Conservation (phyloP, 164 flowering plant species). For the Nymphaea colorata region DNA sequence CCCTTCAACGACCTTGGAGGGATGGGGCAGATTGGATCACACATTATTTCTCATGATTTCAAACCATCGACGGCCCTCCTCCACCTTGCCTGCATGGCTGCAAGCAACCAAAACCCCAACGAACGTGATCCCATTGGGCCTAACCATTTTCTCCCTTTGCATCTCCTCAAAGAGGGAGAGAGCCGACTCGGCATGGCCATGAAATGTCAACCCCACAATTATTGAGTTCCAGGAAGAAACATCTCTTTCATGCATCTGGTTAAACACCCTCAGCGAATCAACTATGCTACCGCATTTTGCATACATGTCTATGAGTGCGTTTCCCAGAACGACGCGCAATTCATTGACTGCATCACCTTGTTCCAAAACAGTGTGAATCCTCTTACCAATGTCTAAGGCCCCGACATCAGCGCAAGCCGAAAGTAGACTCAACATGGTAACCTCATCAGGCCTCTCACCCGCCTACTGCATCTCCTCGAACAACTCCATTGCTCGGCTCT, state of each 20-base stretch:
- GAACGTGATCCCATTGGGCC: conserved; percentile 54
- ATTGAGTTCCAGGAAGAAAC: conserved; percentile 50
- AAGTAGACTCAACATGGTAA: conserved; percentile 48
- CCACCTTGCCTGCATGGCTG: conserved; percentile 55
- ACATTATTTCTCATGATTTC: conserved; percentile 3
- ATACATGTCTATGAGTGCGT: conserved; percentile 64
- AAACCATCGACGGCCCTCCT: conserved; percentile 43
- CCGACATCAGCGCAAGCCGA: conserved; percentile 51
- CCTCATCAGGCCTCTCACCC: conserved; percentile 47
- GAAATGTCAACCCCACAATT: conserved; percentile 45
- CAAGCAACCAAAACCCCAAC: conserved; percentile 54
- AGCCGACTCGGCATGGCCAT: conserved; percentile 39
- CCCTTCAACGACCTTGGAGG: no score
- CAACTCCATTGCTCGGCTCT: conserved; percentile 36
- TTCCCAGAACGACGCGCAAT: conserved; percentile 27
- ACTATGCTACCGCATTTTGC: conserved; percentile 59
- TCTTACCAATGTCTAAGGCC: conserved; percentile 40
- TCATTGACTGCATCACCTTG: conserved; percentile 1
- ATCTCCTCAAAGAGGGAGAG: conserved; percentile 32
- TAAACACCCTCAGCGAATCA: conserved; percentile 33
- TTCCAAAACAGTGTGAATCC: conserved; percentile 21
- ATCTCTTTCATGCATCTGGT: conserved; percentile 37
- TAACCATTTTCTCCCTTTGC: conserved; percentile 19
- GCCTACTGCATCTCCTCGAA: conserved; percentile 49
- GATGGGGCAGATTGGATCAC: no score